Base-by-base conservation (phyloP, 345 rosid species). In the Pistacia integerrima region DNA sequence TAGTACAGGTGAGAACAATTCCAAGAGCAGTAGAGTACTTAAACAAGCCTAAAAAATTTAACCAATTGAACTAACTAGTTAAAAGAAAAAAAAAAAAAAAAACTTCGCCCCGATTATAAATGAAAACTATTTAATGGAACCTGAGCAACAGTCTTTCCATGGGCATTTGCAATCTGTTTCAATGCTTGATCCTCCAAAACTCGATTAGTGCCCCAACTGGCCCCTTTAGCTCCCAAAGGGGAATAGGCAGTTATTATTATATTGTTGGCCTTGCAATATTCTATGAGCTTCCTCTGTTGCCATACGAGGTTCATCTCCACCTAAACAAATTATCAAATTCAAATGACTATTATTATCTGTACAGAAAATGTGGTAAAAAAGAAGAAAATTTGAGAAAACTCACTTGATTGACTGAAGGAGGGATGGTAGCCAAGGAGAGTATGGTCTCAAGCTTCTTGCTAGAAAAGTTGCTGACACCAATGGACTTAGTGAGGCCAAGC, bases 61-160 rank as follows among this genome's bases (percentile, higher is more conserved):
- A 7, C 46, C 46, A 41, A 41, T 5, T 41, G 46, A 41, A 41
- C 46, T 41, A 41, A 41, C 46, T 41, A 41, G 8, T 41, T 1
- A 41, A 5, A 8, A 41, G 0, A 41, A 41, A 5, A 41, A 38
- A 38, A 38, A 38, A 0, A 38, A 38, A 38, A 41, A 41, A 41
- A 41, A 0, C 9, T 61, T 8, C 7, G 9, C 65, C 9, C 16
- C 52, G 12, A 11, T 46, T 66, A 52, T 16, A 69, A 64, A 28
- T 13, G 0, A 46, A 17, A 44, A 13, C 3, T 41, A 14, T 11
- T 6, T 3, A 55, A 65, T 18, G 18, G 18, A 52, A 81, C 83
- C 84, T 73, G 80, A 41, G 84, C 77, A 46, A 73, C 72, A 35
- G 72, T 72, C 72, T 77, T 81, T 49, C 80, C 78, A 52, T 46